phyloP scores from a whole-genome alignment of 305 asterid genomes.

The Nicotiana rustica region DNA sequence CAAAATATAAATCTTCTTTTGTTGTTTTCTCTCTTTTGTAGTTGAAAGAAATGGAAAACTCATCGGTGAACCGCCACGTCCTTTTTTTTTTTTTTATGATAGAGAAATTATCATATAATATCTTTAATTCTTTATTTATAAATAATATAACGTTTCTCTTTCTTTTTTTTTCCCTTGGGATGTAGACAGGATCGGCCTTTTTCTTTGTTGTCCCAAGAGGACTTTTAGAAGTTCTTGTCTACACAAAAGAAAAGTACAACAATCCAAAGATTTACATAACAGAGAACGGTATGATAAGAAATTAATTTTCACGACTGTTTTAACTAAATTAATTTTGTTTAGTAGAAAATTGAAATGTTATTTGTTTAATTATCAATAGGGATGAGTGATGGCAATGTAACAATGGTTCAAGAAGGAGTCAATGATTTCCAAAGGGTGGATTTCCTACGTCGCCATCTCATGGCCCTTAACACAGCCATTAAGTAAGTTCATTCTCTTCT shows the following conservation, averaged over 20 bases:
- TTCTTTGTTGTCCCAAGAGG: slow-evolving; percentile 26
- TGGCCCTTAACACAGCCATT: slow-evolving; percentile 20
- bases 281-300: slow-evolving; percentile 17
- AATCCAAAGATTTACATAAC: slow-evolving; percentile 25
- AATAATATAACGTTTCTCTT: too few relatives aligned
- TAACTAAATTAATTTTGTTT: not conserved
- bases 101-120: too few relatives aligned
- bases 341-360: not conserved
- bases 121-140: too few relatives aligned
- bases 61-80: too few relatives aligned
- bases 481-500: not conserved
- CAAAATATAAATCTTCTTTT: too few relatives aligned
- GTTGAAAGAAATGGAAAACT: too few relatives aligned
- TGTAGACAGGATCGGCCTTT: not conserved
- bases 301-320: not conserved
- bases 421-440: slow-evolving; percentile 25
- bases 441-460: slow-evolving; percentile 31
- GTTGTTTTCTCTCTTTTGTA: too few relatives aligned
- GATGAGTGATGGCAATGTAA: slow-evolving; percentile 26
- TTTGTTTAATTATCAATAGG: not conserved
- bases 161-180: too few relatives aligned
- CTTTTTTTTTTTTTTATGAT: too few relatives aligned
- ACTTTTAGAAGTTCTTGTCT: slow-evolving; percentile 28
- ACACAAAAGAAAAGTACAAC: slow-evolving; percentile 27
- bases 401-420: slow-evolving; percentile 12